Percentiles rank a stretch among this genome's conserved stretches.
Evolutionary conservation across 1,284 basidiomycete species (phyloP).

Genomic region (Pholiota adiposa): DNA sequence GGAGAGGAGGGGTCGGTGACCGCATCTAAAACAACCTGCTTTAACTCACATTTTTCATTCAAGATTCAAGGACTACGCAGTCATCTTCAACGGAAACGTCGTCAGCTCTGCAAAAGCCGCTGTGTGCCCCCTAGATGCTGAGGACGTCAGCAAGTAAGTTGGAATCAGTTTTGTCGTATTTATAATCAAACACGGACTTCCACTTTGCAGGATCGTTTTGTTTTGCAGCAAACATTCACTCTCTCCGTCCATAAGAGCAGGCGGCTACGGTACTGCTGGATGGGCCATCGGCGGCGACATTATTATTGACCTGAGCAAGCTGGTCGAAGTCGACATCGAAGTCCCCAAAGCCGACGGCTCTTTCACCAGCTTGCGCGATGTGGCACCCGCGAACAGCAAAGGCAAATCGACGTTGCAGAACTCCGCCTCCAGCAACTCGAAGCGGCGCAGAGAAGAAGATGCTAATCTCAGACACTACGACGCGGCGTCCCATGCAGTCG

Average conservation of each 20-base stretch:
- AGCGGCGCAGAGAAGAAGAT: slow-evolving; percentile 62
- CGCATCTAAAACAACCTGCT: slow-evolving; percentile 5
- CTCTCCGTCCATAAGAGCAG: slow-evolving; percentile 85
- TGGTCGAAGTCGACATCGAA: slow-evolving; percentile 72
- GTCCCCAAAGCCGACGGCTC: slow-evolving; percentile 54
- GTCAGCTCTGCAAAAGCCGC: slow-evolving; percentile 60
- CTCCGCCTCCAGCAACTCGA: slow-evolving; percentile 37
- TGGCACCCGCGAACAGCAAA: slow-evolving; percentile 52
- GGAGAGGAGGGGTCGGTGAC: slow-evolving; percentile 45
- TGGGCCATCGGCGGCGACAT: slow-evolving; percentile 87
- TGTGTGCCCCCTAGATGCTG: slow-evolving; percentile 70
- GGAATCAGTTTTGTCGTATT: slow-evolving; percentile 5
- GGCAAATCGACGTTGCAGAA: slow-evolving; percentile 45
- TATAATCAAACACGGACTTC: slow-evolving; percentile 12
- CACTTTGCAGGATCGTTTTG: slow-evolving; percentile 55
- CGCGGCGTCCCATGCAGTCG: slow-evolving; percentile 55
- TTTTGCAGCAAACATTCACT: slow-evolving; percentile 74
- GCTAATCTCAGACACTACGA: slow-evolving; percentile 54
- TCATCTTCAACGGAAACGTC: slow-evolving; percentile 82
- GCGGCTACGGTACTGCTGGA: slow-evolving; percentile 88
- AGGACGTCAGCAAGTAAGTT: slow-evolving; percentile 74
- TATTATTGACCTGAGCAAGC: slow-evolving; percentile 75
- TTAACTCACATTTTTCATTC: neutral
- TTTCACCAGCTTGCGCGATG: slow-evolving; percentile 61
- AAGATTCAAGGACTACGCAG: slow-evolving; percentile 67